These are phyloP conservation scores for Auriscalpium orientale DNA, from an alignment of 768 basidiomycete species.

Conservation along the genomic window DNA sequence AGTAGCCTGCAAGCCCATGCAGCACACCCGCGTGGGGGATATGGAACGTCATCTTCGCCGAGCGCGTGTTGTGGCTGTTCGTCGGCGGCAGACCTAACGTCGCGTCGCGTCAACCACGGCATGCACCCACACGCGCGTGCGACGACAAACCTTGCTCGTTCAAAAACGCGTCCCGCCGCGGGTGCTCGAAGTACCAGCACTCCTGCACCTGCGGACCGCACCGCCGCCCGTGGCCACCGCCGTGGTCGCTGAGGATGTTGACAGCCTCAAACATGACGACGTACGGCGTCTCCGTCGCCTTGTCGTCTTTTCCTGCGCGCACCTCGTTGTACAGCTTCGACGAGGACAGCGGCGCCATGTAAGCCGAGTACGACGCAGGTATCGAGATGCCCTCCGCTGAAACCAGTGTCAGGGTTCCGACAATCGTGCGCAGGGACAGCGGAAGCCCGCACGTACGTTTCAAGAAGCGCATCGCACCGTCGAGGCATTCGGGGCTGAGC, in stretches of 20 bases:
- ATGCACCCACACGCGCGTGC: not conserved
- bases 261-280: conserved; percentile 98
- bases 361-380: conserved; percentile 91
- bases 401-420: conserved; percentile 9
- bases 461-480: conserved; percentile 89
- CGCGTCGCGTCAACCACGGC: not conserved
- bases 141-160: conserved; percentile 54
- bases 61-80: conserved; percentile 94
- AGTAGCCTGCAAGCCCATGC: conserved; percentile 95
- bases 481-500: conserved; percentile 94
- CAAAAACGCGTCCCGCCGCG: conserved; percentile 68
- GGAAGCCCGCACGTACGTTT: conserved; percentile 40
- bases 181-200: conserved; percentile 98
- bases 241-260: conserved; percentile 77
- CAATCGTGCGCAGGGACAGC: not conserved
- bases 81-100: conserved; percentile 77
- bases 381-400: conserved; percentile 91
- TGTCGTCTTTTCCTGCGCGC: conserved; percentile 52
- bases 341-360: conserved; percentile 90
- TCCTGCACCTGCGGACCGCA: conserved; percentile 86
- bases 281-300: conserved; percentile 88
- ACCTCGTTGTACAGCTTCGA: conserved; percentile 89
- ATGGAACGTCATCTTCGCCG: conserved; percentile 78
- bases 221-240: conserved; percentile 49
- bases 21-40: conserved; percentile 92